Evolutionary conservation across 2,329 filamentous ascomycete genomes (phyloP).

Genomic region (Colletotrichum brevisporum): DNA sequence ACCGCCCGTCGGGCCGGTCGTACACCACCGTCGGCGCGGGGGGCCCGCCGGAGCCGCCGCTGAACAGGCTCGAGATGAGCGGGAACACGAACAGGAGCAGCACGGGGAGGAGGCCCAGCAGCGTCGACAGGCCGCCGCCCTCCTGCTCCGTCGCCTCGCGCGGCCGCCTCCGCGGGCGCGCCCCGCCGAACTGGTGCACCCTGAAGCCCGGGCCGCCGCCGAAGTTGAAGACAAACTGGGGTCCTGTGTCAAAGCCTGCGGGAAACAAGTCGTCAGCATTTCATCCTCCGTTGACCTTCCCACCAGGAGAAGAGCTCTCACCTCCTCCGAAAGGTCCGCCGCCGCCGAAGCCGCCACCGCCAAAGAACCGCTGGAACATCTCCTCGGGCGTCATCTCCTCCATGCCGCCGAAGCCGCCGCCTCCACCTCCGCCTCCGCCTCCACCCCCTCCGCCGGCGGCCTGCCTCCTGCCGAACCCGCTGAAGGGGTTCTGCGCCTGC

Average conservation of each 20-base stretch:
- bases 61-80: constrained; percentile 85
- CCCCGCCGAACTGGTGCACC: constrained; percentile 95
- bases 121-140: constrained; percentile 67
- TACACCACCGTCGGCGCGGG: constrained; percentile 81
- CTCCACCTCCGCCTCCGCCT: constrained; percentile 62
- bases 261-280: constrained; percentile 17
- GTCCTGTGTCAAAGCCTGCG: constrained; percentile 79
- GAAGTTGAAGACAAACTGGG: constrained; percentile 95
- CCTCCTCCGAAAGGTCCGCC: constrained; percentile 64
- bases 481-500: constrained; percentile 74
- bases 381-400: constrained; percentile 97
- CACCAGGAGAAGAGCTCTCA: constrained; percentile 43
- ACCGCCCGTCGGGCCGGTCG: constrained; percentile 77
- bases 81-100: constrained; percentile 91
- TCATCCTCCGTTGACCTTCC: neutral
- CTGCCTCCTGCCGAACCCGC: constrained; percentile 67
- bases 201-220: constrained; percentile 91
- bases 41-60: constrained; percentile 64
- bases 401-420: constrained; percentile 77
- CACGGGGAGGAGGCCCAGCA: constrained; percentile 87
- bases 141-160: constrained; percentile 70
- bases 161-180: constrained; percentile 81
- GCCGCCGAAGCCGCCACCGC: constrained; percentile 76
- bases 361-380: constrained; percentile 97
- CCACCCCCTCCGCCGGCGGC: constrained; percentile 51